These are phyloP conservation scores for Solanum chmielewskii DNA, from an alignment of 257 asterid species.

Conservation along the genomic window DNA sequence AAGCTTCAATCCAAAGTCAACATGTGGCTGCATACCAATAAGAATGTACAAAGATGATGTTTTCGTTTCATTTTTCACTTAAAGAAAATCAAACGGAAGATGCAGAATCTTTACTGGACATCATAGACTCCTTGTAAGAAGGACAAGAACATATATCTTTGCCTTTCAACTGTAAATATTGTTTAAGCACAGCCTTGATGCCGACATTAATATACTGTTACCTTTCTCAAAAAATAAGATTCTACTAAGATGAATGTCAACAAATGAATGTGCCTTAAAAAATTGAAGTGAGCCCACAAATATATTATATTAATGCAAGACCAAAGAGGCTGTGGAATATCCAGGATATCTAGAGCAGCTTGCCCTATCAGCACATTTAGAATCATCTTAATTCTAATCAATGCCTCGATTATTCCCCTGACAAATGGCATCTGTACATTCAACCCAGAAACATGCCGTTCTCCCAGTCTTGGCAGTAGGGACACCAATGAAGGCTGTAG, in stretches of 20 bases:
- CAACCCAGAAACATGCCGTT: neutral
- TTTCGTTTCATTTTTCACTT: neutral
- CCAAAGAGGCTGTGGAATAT: neutral
- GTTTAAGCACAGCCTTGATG: neutral
- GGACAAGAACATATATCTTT: neutral
- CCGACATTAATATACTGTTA: neutral
- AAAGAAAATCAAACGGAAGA: neutral
- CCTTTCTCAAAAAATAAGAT: neutral
- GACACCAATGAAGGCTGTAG: neutral
- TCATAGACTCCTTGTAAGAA: neutral
- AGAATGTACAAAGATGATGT: conserved; percentile 1
- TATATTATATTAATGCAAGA: neutral
- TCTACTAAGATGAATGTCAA: neutral
- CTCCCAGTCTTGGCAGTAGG: neutral
- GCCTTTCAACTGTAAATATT: neutral
- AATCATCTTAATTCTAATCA: neutral
- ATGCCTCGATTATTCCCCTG: neutral
- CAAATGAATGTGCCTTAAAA: neutral
- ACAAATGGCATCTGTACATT: neutral
- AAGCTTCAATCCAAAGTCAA: conserved; percentile 88
- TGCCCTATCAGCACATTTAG: neutral
- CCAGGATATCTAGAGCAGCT: neutral
- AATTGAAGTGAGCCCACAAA: neutral
- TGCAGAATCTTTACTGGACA: neutral
- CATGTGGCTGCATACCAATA: conserved; percentile 69